Percentiles rank a stretch among this genome's conserved stretches.
phyloP scores from a whole-genome alignment of 129 eudicot genomes.

The Saussurea involucrata region DNA sequence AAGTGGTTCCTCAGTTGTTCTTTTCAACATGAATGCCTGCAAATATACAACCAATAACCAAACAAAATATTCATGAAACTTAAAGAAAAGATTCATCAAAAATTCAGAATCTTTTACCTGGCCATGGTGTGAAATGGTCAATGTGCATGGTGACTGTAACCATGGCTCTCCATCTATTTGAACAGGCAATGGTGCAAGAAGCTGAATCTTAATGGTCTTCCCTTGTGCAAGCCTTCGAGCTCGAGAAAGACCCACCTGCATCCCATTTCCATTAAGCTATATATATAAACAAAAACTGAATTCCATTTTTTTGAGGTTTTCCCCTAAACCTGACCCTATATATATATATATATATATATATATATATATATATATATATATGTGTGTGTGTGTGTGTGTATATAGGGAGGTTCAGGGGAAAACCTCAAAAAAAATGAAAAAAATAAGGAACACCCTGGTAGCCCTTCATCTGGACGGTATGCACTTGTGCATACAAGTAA shows the following conservation, averaged over 20 bases:
- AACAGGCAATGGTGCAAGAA: slow-evolving; percentile 76
- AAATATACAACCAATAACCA: slow-evolving; percentile 17
- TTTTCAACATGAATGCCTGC: slow-evolving; percentile 76
- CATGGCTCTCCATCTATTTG: slow-evolving; percentile 95
- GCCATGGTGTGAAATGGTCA: slow-evolving; percentile 80
- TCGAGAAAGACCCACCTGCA: slow-evolving; percentile 84
- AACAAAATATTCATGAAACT: background rate
- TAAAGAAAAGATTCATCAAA: background rate
- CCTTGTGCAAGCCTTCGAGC: slow-evolving; percentile 96
- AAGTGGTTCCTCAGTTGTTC: slow-evolving; percentile 61
- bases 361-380: no score
- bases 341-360: no score
- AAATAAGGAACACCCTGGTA: no score
- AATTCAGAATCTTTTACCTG: slow-evolving; percentile 43
- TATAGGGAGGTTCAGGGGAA: no score
- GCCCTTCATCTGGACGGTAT: no score
- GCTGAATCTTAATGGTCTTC: slow-evolving; percentile 51
- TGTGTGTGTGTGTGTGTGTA: no score
- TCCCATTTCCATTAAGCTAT: background rate
- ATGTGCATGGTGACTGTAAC: slow-evolving; percentile 73
- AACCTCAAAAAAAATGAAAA: no score
- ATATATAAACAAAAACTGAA: background rate
- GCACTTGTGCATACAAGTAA: no score
- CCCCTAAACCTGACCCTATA: no score
- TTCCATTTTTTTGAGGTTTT: background rate